Percentiles rank a stretch among this genome's conserved stretches.
phyloP scores from a whole-genome alignment of 2,329 filamentous ascomycete genomes.

The Xylariaceae sp. region DNA sequence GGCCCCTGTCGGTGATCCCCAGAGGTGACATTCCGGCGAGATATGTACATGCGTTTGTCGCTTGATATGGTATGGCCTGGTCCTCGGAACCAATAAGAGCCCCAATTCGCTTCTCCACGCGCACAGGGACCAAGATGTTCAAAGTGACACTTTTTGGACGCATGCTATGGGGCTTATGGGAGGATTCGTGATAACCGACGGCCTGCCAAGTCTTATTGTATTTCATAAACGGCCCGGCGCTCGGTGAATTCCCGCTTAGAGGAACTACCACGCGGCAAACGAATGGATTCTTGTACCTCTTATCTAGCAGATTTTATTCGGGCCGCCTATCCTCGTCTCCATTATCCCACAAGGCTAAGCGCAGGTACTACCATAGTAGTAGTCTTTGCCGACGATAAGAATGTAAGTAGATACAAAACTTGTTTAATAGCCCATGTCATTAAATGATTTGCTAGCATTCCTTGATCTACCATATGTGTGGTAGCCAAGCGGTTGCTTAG shows the following conservation, averaged over 20 bases:
- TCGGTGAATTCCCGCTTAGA: slow-evolving; percentile 25
- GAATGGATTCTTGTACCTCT: neutral
- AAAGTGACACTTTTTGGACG: neutral
- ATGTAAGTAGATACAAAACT: no score
- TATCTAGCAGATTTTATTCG: slow-evolving; percentile 15
- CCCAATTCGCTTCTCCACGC: slow-evolving; percentile 7
- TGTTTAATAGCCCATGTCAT: no score
- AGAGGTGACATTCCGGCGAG: slow-evolving; percentile 23
- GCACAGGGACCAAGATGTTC: no score
- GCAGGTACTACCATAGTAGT: neutral
- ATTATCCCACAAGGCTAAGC: slow-evolving; percentile 17
- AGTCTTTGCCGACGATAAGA: no score
- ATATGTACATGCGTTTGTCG: slow-evolving; percentile 12
- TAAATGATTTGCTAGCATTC: no score
- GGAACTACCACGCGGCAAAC: slow-evolving; percentile 20
- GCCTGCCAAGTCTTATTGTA: neutral
- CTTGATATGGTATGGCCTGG: neutral
- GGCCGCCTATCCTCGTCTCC: slow-evolving; percentile 25
- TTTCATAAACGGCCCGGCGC: slow-evolving; percentile 28
- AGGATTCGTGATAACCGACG: neutral
- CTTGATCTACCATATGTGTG: no score
- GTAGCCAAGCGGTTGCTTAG: no score
- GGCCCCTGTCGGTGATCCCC: slow-evolving; percentile 36
- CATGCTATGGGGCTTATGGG: neutral
- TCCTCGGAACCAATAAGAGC: slow-evolving; percentile 8